Evolutionary conservation across 139 green algal genomes (phyloP).

Genomic region (Nannochloris sp.): DNA sequence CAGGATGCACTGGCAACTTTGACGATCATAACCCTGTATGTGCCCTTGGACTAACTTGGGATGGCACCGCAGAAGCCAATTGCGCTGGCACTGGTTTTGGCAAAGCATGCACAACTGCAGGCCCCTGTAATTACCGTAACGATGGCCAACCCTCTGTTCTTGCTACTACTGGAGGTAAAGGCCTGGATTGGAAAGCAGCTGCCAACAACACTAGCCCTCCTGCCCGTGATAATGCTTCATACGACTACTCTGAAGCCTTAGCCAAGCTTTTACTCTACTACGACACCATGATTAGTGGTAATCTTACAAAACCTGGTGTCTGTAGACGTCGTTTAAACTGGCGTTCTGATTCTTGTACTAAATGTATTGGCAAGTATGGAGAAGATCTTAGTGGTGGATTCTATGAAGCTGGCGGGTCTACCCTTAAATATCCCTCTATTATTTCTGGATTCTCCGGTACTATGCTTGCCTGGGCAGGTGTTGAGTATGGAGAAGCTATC

Average conservation of each 20-base stretch:
- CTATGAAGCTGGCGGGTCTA: conserved; percentile 22
- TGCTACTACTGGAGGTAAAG: conserved; percentile 20
- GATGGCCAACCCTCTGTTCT: neutral
- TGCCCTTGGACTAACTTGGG: conserved; percentile 1
- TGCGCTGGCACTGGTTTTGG: neutral
- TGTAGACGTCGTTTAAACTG: conserved; percentile 7
- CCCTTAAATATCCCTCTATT: conserved; percentile 18
- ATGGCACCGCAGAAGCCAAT: neutral
- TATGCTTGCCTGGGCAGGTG: neutral
- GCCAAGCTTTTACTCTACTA: conserved; percentile 16
- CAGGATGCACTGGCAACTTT: conserved; percentile 7
- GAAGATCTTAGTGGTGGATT: conserved; percentile 28
- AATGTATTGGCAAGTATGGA: conserved; percentile 16
- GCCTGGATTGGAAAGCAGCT: conserved; percentile 5
- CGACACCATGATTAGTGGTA: conserved; percentile 15
- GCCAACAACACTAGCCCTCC: conserved; percentile 15
- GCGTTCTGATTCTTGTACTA: neutral
- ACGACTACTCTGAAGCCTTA: conserved; percentile 15
- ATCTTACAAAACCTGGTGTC: neutral
- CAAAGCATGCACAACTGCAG: neutral
- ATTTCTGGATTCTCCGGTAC: neutral
- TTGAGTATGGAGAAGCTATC: neutral
- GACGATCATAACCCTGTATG: neutral
- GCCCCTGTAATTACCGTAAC: neutral
- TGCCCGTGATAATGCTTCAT: neutral